Base-by-base conservation (phyloP, 148 eudicot species). In the Nyssa sinensis region DNA sequence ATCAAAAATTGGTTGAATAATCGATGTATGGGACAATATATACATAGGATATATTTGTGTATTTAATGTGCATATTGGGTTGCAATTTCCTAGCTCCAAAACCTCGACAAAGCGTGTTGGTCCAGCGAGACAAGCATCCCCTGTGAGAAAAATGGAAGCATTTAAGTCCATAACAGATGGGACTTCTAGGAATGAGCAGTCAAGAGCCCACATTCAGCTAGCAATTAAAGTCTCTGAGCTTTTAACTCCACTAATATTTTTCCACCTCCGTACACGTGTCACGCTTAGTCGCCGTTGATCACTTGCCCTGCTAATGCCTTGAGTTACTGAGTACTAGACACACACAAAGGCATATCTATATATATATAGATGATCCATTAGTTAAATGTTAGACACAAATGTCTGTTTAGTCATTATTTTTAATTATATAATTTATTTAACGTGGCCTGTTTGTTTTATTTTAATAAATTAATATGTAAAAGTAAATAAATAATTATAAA, bases 61-160 rank as follows among this genome's bases (percentile, higher is more conserved):
- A 74, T 29, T 66, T 28, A 65, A 53, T 53, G 30, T 55, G 19
- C 14, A 32, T 14, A 51, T 66, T 51, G 58, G 66, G 37, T 49
- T 29, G 39, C 49, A 24, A 31, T 21, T 39, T 63, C 74, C 49
- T 31, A n/a, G n/a, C n/a, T n/a, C n/a, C n/a, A n/a, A 75, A 62
- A 44, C 53, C 59, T 74, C 69, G 74, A 74, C 74, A 79, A 68
- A 59, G 76, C 76, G 77, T 67, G 78, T 65, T 57, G 78, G 82
- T 31, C 75, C 71, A 39, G 57, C 29, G 63, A 62, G 76, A 71
- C 77, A 76, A 76, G 75, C 83, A 75, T 71, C 47, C 75, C 55
- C 64, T 66, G 75, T 70, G 79, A 80, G 74, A 17, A 70, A 71
- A 75, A 71, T 71, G 64, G 70, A 62, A 68, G 80, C 80, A 81